Evolutionary conservation across 75 land plant species (phyloP), one percentile per base, ranked within the genome.

Genomic region (Cupressus sempervirens): DNA sequence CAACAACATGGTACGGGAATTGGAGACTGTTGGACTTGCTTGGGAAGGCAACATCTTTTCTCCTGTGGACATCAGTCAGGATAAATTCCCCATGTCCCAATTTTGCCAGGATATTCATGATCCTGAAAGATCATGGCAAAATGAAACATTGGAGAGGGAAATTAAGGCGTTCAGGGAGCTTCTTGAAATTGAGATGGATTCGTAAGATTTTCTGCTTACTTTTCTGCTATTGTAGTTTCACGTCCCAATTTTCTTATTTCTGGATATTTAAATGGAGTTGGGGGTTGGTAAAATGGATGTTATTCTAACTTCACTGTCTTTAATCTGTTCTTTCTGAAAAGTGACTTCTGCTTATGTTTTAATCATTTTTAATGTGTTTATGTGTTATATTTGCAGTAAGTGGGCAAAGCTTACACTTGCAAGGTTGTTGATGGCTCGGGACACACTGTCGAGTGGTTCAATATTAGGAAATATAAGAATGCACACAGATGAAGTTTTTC

Each of bases 321-420:
- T 10, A 10, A 23, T 8, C 9, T 76, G 79, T 38, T 79, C 48
- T 79, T 20, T 10, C 29, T 62, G 16, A 68, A 29, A 12, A 29
- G 20, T 3, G 20, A 84, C n/a, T 65, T 32, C n/a, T 62, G 67
- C 7, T 62, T 62, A 62, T 23, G 67, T 62, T 62, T 43, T 7
- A 16, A 43, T 26, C 14, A 26, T 79, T 79, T 43, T 26, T 79
- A 43, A 41, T 45, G 32, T 72, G 32, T 58, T 67, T 52, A 18
- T 74, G 3, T 72, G 85, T 79, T 13, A 15, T 80, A 40, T 35
- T 83, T 93, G 89, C 87, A 98, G 99, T 89, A 96, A 98, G 89
- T 94, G 97, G 91, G 93, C 93, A 36, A 92, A 88, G 88, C 90
- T 98, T 83, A 93, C 93, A 76, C 90, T 98, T 67, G 97, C 96